Evolutionary conservation across 768 basidiomycete genomes (phyloP).

Genomic region (Pulveroboletus frians): DNA sequence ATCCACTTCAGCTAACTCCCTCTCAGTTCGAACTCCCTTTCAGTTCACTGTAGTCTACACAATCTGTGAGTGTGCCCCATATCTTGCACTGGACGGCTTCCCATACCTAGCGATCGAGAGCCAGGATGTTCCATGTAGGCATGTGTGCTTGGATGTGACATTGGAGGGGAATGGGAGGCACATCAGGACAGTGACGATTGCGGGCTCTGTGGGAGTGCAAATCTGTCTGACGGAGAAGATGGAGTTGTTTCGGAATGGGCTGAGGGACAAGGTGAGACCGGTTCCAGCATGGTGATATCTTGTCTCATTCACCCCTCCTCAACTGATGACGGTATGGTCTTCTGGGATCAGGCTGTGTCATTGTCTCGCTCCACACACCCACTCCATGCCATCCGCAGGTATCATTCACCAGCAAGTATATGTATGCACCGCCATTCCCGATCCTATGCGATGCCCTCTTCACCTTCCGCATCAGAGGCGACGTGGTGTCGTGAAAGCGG

Average conservation of each 20-base stretch:
- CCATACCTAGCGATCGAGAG: constrained; percentile 28
- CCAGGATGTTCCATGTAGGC: constrained; percentile 26
- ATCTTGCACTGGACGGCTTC: constrained; percentile 24
- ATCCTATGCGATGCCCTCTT: too few species aligned
- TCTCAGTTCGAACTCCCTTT: constrained; percentile 27
- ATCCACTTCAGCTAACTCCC: constrained; percentile 22
- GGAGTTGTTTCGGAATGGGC: constrained; percentile 27
- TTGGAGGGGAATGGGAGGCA: constrained; percentile 25
- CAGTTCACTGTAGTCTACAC: constrained; percentile 26
- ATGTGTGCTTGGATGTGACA: constrained; percentile 26
- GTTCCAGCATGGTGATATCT: constrained; percentile 34
- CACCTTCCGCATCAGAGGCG: too few species aligned
- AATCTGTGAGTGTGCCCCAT: constrained; percentile 16
- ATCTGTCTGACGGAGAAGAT: constrained; percentile 29
- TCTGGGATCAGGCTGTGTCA: too few species aligned
- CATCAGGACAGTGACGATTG: constrained; percentile 27
- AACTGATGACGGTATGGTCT: too few species aligned
- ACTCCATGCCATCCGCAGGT: too few species aligned
- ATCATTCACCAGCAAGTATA: too few species aligned
- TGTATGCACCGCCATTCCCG: too few species aligned
- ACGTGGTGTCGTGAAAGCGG: too few species aligned
- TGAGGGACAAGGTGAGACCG: constrained; percentile 29
- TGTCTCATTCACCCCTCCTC: too few species aligned
- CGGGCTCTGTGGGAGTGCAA: constrained; percentile 26
- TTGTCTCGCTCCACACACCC: too few species aligned